phyloP scores from a whole-genome alignment of 306 rosid species.

The Gastrolobium bilobum region DNA sequence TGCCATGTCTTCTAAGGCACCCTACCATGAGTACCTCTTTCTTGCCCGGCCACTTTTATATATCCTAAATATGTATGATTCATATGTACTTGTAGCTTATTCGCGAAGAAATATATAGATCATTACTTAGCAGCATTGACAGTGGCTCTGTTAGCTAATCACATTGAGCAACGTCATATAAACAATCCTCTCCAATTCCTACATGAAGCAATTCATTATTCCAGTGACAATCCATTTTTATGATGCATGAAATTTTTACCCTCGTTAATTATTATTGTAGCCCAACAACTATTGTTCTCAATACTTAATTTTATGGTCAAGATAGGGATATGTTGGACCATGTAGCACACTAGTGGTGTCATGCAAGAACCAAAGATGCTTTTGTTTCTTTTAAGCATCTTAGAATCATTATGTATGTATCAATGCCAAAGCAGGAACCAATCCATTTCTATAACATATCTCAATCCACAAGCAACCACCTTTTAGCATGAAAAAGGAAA shows the following conservation, averaged over 20 bases:
- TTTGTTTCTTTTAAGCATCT: slow-evolving; percentile 59
- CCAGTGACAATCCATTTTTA: background rate
- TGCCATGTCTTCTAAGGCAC: slow-evolving; percentile 56
- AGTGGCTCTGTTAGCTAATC: slow-evolving; percentile 23
- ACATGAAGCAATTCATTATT: background rate
- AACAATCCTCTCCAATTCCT: slow-evolving; percentile 16
- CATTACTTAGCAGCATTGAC: background rate
- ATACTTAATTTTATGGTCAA: background rate
- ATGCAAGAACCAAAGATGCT: slow-evolving; percentile 50
- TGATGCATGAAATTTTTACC: background rate
- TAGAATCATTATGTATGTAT: slow-evolving; percentile 42
- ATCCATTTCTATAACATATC: slow-evolving; percentile 22
- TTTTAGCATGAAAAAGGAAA: slow-evolving; percentile 35
- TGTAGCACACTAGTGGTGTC: slow-evolving; percentile 29
- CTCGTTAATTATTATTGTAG: background rate
- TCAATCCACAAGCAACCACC: slow-evolving; percentile 62
- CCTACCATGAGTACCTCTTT: slow-evolving; percentile 43
- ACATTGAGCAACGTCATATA: slow-evolving; percentile 24
- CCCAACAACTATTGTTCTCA: background rate
- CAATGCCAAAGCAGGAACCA: background rate
- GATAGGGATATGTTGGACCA: slow-evolving; percentile 44
- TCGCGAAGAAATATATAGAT: slow-evolving; percentile 15
- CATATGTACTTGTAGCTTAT: slow-evolving; percentile 31
- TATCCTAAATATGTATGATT: background rate
- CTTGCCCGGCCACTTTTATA: slow-evolving; percentile 20